Base-by-base conservation (phyloP, 208 protist genomes). In the Wallacemonas sp. region DNA sequence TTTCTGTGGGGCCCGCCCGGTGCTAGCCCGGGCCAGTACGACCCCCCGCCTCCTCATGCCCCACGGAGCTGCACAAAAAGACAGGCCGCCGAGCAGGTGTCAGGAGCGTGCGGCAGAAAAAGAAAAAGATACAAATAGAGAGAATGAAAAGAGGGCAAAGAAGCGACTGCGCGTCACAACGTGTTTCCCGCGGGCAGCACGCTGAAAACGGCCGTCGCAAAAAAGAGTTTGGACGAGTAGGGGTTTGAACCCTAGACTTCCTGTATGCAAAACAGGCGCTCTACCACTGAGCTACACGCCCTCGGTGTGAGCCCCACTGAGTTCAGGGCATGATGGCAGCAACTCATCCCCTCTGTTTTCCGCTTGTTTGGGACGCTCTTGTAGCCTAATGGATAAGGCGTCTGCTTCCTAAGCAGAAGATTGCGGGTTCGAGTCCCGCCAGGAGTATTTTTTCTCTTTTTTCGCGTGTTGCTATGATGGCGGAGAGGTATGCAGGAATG, bases 361-460 rank as follows among this genome's bases (percentile, higher is more conserved):
- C 34, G 14, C 33, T 44, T 49, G 27, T 60, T 0, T 1, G 0
- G 42, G 2, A 3, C n/a, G 81, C 81, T 80, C 81, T 64, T 82
- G 86, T 93, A 80, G 86, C 86, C 86, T 85, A 93, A 93, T 90
- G 86, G 86, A 90, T 88, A 93, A 86, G 86, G 86, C 86, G 77
- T 90, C 88, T 79, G 86, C 84, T 85, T 93, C 85, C 86, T 93
- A 93, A 93, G 84, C 86, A 79, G 88, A 88, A 88, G 83, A 86
- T 90, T 93, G 86, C 81, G 86, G 82, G 86, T 93, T 93, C 86
- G 82, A 93, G 72, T 90, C 86, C 83, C 86, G 81, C 81, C 86
- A 84, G 80, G 80, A 82, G 86, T 93, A 88, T 19, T 64, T 77
- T 88, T 79, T 75, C 49, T 33, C 47, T 34, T 38, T 2, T 46